Evolutionary conservation across 2,329 filamentous ascomycete genomes (phyloP), one percentile per base, ranked within the genome.

Genomic region (Colletotrichum coccodes): DNA sequence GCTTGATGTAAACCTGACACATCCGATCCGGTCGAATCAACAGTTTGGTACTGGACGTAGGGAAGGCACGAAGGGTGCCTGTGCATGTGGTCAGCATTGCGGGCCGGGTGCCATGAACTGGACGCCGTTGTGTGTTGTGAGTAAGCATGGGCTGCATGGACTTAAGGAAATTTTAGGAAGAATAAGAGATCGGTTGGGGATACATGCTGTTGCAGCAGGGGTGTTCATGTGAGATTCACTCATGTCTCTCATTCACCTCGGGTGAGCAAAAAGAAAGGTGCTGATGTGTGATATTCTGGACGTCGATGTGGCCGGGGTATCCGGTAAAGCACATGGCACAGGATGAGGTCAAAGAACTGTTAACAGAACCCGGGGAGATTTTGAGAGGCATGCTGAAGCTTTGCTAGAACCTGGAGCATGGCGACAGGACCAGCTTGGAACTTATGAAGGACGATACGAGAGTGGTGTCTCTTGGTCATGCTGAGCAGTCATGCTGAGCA

Each of bases 11-110:
- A 83, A 82, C 67, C 71, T 82, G 36, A 72, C 76, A 9, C 74
- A 77, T 28, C 81, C 81, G 2, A 78, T 81, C 46, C 77, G 79
- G 21, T 69, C 80, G 50, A 78, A 75, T 38, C 80, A 82, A 72
- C 79, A 40, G 75, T 82, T 38, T 74, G 76, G 4, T 71, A 81
- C 69, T 83, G 81, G 79, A 78, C 77, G 9, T 72, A 74, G 68
- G 49, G 62, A 44, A 75, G 73, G 53, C 68, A 72, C 11, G 70
- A 72, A 2, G 79, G 77, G 1, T 75, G 73, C 50, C 58, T 82
- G 30, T 81, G 26, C 73, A 77, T 49, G 74, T 81, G 11, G 75
- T 77, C 36, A 81, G 79, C 64, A 75, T 81, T 38, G 78, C 77
- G 1, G 79, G 78, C 1, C 75, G 79, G 60, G 70, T 72, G 1